phyloP scores from a whole-genome alignment of 805 yeast genomes.

The Candida succiphila region DNA sequence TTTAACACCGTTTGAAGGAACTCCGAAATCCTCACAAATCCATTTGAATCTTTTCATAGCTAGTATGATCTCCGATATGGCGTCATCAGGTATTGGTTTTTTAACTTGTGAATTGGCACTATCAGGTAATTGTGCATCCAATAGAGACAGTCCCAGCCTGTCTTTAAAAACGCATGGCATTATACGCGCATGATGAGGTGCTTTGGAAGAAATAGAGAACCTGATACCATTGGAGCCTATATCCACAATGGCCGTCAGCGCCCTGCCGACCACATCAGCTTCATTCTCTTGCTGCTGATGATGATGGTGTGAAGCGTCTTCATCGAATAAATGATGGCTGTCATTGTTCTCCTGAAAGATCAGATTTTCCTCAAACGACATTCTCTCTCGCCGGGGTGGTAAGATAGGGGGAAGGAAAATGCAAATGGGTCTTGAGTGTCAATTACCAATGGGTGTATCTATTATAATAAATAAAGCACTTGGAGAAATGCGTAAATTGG shows the following conservation, averaged over 20 bases:
- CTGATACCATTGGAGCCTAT: conserved; percentile 72
- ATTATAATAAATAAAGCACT: too few species aligned
- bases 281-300: conserved; percentile 25
- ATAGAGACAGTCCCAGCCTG: conserved; percentile 58
- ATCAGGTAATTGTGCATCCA: conserved; percentile 45
- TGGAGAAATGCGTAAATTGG: too few species aligned
- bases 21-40: conserved; percentile 70
- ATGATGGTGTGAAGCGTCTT: conserved; percentile 2
- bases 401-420: too few species aligned
- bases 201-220: conserved; percentile 61
- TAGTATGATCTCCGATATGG: conserved; percentile 46
- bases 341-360: conserved; percentile 18
- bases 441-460: too few species aligned
- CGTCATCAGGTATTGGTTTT: conserved; percentile 47
- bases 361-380: conserved; percentile 21
- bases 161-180: conserved; percentile 76
- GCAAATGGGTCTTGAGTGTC: too few species aligned
- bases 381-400: conserved; percentile 1
- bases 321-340: conserved; percentile 17
- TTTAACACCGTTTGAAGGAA: conserved; percentile 44
- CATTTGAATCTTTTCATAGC: conserved; percentile 60
- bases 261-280: conserved; percentile 47
- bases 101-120: conserved; percentile 18
- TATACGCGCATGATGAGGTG: conserved; percentile 60
- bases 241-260: conserved; percentile 59